Conservation (phyloP, 2,329 filamentous ascomycete genomes). For the Sclerotinia subarctica region DNA sequence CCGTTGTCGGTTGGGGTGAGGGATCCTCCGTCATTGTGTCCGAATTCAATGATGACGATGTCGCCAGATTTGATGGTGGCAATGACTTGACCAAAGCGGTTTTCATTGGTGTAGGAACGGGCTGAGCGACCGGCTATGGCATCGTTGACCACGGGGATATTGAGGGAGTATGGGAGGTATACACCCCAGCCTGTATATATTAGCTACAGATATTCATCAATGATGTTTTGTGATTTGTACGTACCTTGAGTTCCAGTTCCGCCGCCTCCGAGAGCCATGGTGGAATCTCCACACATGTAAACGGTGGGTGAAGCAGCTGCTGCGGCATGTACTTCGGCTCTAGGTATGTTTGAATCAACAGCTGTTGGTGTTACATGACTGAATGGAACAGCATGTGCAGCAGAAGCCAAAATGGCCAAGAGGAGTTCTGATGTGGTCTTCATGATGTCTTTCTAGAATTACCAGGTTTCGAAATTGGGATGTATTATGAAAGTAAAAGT, state of each 20-base stretch:
- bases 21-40: slow-evolving; percentile 65
- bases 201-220: neutral
- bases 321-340: neutral
- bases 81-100: slow-evolving; percentile 58
- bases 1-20: slow-evolving; percentile 53
- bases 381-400: neutral
- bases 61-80: slow-evolving; percentile 38
- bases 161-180: slow-evolving; percentile 52
- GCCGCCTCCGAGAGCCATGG: slow-evolving; percentile 52
- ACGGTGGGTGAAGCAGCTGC: slow-evolving; percentile 40
- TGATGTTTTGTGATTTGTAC: neutral
- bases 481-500: no score
- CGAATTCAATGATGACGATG: slow-evolving; percentile 57
- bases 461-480: neutral
- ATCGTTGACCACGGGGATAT: slow-evolving; percentile 55
- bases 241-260: slow-evolving; percentile 45
- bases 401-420: slow-evolving; percentile 2
- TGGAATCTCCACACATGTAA: slow-evolving; percentile 60
- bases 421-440: neutral
- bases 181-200: slow-evolving; percentile 56
- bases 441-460: neutral
- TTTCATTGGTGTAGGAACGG: slow-evolving; percentile 63
- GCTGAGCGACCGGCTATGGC: slow-evolving; percentile 65
- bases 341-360: neutral
- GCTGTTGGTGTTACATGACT: neutral